phyloP scores from a whole-genome alignment of 2,329 filamentous ascomycete species.

The Dothistroma septosporum region DNA sequence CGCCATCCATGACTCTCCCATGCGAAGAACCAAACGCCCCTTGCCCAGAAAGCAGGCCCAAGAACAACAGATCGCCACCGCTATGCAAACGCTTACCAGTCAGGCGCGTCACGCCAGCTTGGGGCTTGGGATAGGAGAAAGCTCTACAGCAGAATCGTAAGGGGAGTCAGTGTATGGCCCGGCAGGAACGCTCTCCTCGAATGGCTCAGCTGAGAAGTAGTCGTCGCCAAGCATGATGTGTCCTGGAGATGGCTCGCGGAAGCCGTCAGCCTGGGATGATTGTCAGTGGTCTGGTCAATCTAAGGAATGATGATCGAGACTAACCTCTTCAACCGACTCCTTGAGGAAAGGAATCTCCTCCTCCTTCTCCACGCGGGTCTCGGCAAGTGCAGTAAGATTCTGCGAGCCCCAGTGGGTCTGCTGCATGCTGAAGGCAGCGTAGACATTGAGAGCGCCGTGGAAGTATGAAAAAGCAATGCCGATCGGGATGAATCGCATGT shows the following conservation, averaged over 20 bases:
- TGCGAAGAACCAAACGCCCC: background rate
- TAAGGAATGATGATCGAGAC: background rate
- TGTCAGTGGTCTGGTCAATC: slow-evolving; percentile 3
- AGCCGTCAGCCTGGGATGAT: slow-evolving; percentile 10
- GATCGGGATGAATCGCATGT: slow-evolving; percentile 49
- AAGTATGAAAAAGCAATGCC: slow-evolving; percentile 55
- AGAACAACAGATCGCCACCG: background rate
- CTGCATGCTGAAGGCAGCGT: slow-evolving; percentile 48
- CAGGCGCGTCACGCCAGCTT: background rate
- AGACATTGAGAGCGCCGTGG: slow-evolving; percentile 57
- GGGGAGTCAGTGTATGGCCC: background rate
- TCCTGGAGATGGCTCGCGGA: slow-evolving; percentile 14
- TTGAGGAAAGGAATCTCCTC: slow-evolving; percentile 21
- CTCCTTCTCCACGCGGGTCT: slow-evolving; percentile 13
- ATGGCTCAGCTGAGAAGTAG: slow-evolving; percentile 14
- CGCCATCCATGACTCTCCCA: background rate
- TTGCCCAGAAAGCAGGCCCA: background rate
- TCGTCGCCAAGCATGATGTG: slow-evolving; percentile 18
- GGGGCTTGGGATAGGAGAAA: background rate
- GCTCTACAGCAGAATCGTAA: background rate
- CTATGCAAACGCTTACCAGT: background rate
- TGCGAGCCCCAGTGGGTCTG: slow-evolving; percentile 32
- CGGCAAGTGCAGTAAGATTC: slow-evolving; percentile 24
- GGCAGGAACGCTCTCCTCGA: background rate
- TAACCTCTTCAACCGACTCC: slow-evolving; percentile 11